Evolutionary conservation across 257 asterid species (phyloP).

Genomic region (Vinca minor): DNA sequence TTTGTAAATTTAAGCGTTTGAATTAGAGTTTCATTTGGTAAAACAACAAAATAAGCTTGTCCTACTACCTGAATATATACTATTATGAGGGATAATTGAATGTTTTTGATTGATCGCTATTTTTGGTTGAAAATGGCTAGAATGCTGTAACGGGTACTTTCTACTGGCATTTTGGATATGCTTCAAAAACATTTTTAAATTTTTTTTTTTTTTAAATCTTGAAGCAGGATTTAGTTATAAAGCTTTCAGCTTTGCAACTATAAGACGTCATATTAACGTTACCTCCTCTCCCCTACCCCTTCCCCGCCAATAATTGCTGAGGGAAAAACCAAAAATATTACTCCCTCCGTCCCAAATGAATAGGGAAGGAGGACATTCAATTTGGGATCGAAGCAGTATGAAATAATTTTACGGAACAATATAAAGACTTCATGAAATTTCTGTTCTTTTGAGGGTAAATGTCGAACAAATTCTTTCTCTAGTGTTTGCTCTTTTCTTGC

Average conservation of each 20-base stretch:
- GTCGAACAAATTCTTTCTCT: not conserved
- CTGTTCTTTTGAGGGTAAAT: not conserved
- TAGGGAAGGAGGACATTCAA: not conserved
- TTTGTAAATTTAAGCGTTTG: not conserved
- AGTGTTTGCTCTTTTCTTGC: not conserved
- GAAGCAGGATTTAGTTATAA: not conserved
- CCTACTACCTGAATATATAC: too few species aligned
- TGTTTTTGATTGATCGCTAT: too few species aligned
- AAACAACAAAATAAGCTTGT: not conserved
- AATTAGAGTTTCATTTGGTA: not conserved
- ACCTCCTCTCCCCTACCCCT: too few species aligned
- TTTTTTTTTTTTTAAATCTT: not conserved
- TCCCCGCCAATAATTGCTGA: too few species aligned
- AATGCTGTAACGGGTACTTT: not conserved
- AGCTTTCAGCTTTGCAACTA: not conserved
- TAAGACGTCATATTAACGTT: not conserved
- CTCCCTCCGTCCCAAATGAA: not conserved
- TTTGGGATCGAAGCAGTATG: not conserved
- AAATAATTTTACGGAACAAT: too few species aligned
- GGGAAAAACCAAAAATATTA: not conserved
- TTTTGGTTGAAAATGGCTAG: too few species aligned
- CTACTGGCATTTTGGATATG: not conserved
- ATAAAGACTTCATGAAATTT: not conserved
- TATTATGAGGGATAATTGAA: too few species aligned
- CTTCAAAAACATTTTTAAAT: not conserved